phyloP scores from a whole-genome alignment of 2,329 filamentous ascomycete genomes.

The Monilinia fructicola region DNA sequence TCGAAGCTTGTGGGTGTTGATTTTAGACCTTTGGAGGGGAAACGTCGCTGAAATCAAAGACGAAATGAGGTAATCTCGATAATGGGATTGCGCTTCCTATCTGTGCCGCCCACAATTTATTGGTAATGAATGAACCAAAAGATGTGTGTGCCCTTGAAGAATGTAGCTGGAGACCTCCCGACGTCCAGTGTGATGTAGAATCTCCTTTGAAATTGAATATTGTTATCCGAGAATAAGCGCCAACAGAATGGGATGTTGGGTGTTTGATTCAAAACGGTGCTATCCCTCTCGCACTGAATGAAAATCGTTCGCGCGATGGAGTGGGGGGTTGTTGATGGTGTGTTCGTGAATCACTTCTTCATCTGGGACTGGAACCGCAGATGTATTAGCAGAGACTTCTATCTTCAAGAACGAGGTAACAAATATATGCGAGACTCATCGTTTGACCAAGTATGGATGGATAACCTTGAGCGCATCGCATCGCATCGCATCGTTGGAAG shows the following conservation, averaged over 20 bases:
- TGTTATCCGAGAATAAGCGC: conserved; percentile 16
- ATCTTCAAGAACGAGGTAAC: background rate
- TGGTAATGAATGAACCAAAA: background rate
- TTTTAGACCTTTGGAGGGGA: conserved; percentile 10
- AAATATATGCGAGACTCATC: background rate
- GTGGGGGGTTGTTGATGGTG: conserved; percentile 8
- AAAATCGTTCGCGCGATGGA: conserved; percentile 1
- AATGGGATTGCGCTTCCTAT: conserved; percentile 16
- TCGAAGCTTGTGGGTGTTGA: conserved; percentile 9
- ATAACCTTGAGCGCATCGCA: conserved; percentile 9
- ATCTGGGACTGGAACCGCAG: conserved; percentile 16
- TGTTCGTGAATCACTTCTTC: conserved; percentile 5
- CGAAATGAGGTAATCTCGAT: conserved; percentile 24
- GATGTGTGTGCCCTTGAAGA: background rate
- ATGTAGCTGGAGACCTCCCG: background rate
- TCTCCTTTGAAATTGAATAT: background rate
- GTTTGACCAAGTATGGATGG: background rate
- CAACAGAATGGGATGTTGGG: conserved; percentile 10
- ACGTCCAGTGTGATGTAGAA: background rate
- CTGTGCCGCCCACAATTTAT: conserved; percentile 12
- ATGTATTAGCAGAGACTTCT: conserved; percentile 11
- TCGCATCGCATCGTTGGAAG: conserved; percentile 6
- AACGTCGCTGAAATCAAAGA: conserved; percentile 3
- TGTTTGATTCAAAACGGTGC: background rate
- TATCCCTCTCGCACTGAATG: background rate